Conservation (phyloP, 139 green algal species). For the Tetraselmis chui region DNA sequence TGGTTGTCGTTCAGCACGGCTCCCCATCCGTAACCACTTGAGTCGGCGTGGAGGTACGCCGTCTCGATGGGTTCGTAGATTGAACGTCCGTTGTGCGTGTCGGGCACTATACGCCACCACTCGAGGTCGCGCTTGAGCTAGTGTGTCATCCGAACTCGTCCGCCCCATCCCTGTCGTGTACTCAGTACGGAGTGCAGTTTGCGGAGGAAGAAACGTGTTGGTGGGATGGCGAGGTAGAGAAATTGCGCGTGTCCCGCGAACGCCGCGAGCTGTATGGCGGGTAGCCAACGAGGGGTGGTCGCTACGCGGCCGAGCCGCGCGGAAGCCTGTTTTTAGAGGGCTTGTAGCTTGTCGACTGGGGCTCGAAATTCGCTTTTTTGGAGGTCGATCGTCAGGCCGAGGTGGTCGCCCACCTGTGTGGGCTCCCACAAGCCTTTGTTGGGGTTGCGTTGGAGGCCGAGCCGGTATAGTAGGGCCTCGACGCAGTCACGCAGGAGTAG, state of each 20-base stretch:
- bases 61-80: background rate
- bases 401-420: no score
- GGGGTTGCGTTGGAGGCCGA: no score
- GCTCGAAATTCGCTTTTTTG: no score
- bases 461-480: no score
- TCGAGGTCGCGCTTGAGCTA: background rate
- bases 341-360: no score
- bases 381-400: no score
- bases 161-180: background rate
- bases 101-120: background rate
- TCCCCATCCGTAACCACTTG: background rate
- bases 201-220: background rate
- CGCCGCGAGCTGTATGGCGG: background rate
- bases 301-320: background rate
- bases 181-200: background rate
- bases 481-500: no score
- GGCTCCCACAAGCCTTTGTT: no score
- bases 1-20: background rate
- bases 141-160: background rate
- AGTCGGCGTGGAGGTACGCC: background rate
- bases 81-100: no score
- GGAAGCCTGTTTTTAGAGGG: no score
- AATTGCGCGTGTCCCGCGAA: background rate
- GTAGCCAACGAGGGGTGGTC: background rate
- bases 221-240: background rate